These are phyloP conservation scores for Avena sativa DNA, from an alignment of 176 grass and related monocot genomes.

Conservation along the genomic window DNA sequence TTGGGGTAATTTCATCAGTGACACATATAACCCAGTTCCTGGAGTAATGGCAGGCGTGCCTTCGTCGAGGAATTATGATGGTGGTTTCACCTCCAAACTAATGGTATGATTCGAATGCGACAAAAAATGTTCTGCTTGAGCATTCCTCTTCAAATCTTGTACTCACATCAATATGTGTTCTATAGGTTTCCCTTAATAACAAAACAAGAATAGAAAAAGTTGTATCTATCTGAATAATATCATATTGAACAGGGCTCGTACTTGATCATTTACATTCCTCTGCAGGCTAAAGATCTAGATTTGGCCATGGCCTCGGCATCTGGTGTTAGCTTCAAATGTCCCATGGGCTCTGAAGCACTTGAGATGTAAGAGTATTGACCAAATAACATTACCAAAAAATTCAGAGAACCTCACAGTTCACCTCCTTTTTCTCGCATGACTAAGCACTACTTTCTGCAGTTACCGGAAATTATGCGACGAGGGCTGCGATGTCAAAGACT, in stretches of 20 bases:
- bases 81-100: slow-evolving; percentile 89
- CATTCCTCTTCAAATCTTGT: slow-evolving; percentile 14
- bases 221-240: not conserved
- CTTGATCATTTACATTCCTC: not conserved
- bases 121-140: not conserved
- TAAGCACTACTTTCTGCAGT: slow-evolving; percentile 50
- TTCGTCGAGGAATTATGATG: slow-evolving; percentile 83
- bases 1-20: slow-evolving; percentile 47
- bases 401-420: not conserved
- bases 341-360: slow-evolving; percentile 66
- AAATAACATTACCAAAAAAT: not conserved
- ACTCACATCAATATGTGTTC: not conserved
- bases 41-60: slow-evolving; percentile 81
- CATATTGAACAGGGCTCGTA: not conserved
- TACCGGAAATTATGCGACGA: slow-evolving; percentile 68
- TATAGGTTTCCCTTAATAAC: not conserved
- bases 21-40: slow-evolving; percentile 97
- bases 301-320: slow-evolving; percentile 67
- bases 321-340: slow-evolving; percentile 57
- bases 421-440: not conserved
- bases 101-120: slow-evolving; percentile 56
- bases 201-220: not conserved
- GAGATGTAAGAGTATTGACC: slow-evolving; percentile 56
- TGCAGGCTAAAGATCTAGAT: slow-evolving; percentile 85
- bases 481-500: slow-evolving; percentile 74